Base-by-base conservation (phyloP, 1,139 yeast species). In the Meyerozyma sp. region DNA sequence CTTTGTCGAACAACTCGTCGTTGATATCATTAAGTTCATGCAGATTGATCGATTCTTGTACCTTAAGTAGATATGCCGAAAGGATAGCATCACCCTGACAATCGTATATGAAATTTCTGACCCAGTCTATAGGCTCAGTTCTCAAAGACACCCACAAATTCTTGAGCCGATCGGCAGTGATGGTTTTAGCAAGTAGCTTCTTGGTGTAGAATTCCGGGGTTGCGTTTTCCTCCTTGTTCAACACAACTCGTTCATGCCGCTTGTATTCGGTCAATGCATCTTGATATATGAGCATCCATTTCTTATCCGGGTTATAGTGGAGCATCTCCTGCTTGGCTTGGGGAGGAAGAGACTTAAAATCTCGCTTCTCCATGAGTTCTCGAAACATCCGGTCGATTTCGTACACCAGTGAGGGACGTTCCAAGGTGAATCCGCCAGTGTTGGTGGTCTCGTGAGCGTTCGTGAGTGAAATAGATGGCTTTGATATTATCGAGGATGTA, bases 61-160 rank as follows among this genome's bases (percentile, higher is more conserved):
- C 57, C 46, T 69, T 69, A 25, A 59, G 56, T 42, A 73, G 58
- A 51, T 67, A 72, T 5, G 73, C 63, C 9, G 73, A 66, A 45
- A 93, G 73, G 1, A 95, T 91, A 2, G 89, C 81, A 48, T 89
- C 96, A 40, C 98, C 98, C 62, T 93, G 97, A 46, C 82, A 79
- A 46, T 82, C 85, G 45, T 89, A 75, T 49, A 73, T 68, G 49
- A 93, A 93, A 30, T 74, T 78, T 45, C 84, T 76, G 1, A 91
- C 96, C 98, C 98, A 93, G 47, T 78, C 84, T 36, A 93, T 77
- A 36, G 95, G 95, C 59, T 91, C 97, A 0, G 98, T 89, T 50
- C 98, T 78, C 40, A 93, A 69, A 38, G 95, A 88, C 4, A 93
- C 96, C 86, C 95, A 89, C 45, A 93, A 73, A 53, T 87, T 87